These are phyloP conservation scores for Musa schizocarpa DNA, from an alignment of 176 grass and related monocot species.

Conservation along the genomic window DNA sequence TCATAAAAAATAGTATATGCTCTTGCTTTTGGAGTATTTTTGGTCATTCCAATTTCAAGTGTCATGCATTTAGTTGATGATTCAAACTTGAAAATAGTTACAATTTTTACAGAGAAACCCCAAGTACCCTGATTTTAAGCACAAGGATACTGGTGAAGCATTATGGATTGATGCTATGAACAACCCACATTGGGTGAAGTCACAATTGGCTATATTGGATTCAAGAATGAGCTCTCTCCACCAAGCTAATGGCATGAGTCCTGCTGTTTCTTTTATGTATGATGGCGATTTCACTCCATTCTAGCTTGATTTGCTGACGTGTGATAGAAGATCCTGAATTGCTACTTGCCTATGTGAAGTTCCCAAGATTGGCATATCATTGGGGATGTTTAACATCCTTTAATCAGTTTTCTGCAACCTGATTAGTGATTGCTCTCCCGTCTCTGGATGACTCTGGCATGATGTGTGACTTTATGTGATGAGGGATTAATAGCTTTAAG, in stretches of 20 bases:
- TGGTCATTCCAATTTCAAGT: not conserved
- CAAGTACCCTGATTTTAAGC: constrained; percentile 61
- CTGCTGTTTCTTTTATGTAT: constrained; percentile 45
- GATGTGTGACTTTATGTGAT: not conserved
- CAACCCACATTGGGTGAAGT: constrained; percentile 60
- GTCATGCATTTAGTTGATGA: not conserved
- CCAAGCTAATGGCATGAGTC: constrained; percentile 27
- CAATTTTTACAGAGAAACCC: constrained; percentile 51
- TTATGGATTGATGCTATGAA: constrained; percentile 60
- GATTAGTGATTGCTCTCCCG: not conserved
- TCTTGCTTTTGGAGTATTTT: not conserved
- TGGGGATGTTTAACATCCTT: not conserved
- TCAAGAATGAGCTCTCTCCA: constrained; percentile 52
- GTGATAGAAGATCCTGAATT: not conserved
- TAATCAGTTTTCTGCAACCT: not conserved
- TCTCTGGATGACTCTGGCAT: not conserved
- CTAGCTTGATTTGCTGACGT: not conserved
- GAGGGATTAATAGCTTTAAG: not conserved
- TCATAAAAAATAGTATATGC: not conserved
- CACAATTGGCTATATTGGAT: constrained; percentile 61
- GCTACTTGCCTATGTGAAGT: not conserved
- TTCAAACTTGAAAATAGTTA: constrained; percentile 2
- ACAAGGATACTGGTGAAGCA: constrained; percentile 63
- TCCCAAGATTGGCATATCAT: too few species aligned
- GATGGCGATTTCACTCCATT: constrained; percentile 45